Conservation (phyloP, 768 basidiomycete species). For the Austroboletus festivus region DNA sequence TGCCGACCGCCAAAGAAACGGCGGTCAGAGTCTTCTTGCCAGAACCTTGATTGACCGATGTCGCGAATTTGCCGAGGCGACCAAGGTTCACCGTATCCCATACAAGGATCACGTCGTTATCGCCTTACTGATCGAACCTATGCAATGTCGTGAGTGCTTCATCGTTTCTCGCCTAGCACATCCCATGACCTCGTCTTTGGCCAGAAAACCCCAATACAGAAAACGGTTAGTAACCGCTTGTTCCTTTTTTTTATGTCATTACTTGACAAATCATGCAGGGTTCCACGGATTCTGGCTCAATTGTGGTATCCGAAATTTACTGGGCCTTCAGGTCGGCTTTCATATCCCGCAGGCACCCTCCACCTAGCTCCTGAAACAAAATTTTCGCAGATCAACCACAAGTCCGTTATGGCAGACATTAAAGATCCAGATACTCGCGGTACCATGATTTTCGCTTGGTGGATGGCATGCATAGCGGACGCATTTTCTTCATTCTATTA, state of each 20-base stretch:
- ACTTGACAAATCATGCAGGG: constrained; percentile 42
- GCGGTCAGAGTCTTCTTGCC: constrained; percentile 73
- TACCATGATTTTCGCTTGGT: constrained; percentile 91
- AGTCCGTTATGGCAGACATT: constrained; percentile 70
- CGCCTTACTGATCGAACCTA: constrained; percentile 73
- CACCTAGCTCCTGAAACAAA: constrained; percentile 11
- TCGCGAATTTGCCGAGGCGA: constrained; percentile 80
- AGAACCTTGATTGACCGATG: constrained; percentile 76
- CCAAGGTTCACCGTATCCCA: constrained; percentile 82
- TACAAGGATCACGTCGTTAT: constrained; percentile 80
- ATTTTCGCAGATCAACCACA: constrained; percentile 69
- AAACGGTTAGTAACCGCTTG: constrained; percentile 47
- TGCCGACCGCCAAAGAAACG: constrained; percentile 68
- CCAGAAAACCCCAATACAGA: constrained; percentile 72
- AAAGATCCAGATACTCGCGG: constrained; percentile 72
- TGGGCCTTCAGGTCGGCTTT: constrained; percentile 63
- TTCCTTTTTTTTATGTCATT: constrained; percentile 10
- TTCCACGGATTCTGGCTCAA: constrained; percentile 85
- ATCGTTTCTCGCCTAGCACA: background rate
- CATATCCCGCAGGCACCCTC: constrained; percentile 9
- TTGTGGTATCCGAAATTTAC: constrained; percentile 71
- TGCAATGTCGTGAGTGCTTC: constrained; percentile 79
- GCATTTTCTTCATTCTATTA: constrained; percentile 83
- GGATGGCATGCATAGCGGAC: constrained; percentile 87
- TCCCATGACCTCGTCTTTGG: constrained; percentile 8